These are phyloP conservation scores for Pichia sp. DNA, from an alignment of 1,139 yeast species.

Conservation along the genomic window DNA sequence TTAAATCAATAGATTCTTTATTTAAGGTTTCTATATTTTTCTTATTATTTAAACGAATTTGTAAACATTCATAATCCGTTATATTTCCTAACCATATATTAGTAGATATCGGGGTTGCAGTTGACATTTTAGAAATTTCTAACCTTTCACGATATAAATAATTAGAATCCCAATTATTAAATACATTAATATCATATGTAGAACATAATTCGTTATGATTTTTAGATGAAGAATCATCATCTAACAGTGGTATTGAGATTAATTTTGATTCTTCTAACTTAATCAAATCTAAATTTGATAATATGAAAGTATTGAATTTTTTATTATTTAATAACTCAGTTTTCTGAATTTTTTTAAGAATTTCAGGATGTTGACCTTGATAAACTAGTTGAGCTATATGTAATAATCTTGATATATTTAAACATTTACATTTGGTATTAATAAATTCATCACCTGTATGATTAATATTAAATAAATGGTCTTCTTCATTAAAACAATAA, in stretches of 20 bases:
- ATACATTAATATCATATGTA: constrained; percentile 27
- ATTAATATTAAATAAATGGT: constrained; percentile 15
- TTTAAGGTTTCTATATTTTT: constrained; percentile 1
- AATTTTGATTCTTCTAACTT: constrained; percentile 19
- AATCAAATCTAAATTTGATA: constrained; percentile 19
- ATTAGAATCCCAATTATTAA: constrained; percentile 66
- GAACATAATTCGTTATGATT: constrained; percentile 27
- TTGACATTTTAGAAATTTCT: constrained; percentile 77
- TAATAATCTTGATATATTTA: constrained; percentile 42
- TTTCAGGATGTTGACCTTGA: constrained; percentile 29
- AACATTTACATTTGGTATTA: constrained; percentile 31
- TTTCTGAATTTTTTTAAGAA: constrained; percentile 5
- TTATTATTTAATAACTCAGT: constrained; percentile 10
- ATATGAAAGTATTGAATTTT: constrained; percentile 26
- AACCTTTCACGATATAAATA: constrained; percentile 67
- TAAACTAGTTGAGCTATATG: constrained; percentile 48
- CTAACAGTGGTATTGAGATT: constrained; percentile 24
- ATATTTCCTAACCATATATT: constrained; percentile 75
- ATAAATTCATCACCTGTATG: constrained; percentile 3
- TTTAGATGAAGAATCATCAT: constrained; percentile 20
- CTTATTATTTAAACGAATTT: constrained; percentile 21
- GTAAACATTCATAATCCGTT: constrained; percentile 42
- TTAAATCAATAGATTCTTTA: constrained; percentile 3
- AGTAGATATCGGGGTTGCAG: constrained; percentile 52
- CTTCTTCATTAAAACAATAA: constrained; percentile 43